Evolutionary conservation across 352 stramenopile species (phyloP).

Genomic region (Aphanomyces astaci): DNA sequence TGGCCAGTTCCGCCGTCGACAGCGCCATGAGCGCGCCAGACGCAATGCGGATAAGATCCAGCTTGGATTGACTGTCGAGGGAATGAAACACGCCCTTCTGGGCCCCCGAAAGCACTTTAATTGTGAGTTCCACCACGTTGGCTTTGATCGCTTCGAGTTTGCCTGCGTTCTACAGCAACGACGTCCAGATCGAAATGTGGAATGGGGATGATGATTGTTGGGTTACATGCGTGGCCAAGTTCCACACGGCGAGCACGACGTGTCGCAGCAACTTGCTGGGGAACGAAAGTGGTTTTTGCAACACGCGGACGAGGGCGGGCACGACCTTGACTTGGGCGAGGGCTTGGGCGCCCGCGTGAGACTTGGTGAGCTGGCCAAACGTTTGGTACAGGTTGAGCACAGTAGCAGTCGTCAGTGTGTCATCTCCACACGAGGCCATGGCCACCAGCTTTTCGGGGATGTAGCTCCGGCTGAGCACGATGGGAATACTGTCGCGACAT

Average conservation of each 20-base stretch:
- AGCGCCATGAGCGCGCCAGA: constrained; percentile 57
- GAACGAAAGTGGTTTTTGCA: constrained; percentile 7
- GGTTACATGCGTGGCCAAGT: constrained; percentile 18
- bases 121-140: constrained; percentile 13
- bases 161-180: constrained; percentile 13
- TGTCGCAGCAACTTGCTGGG: neutral
- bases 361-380: constrained; percentile 20
- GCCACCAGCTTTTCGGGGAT: constrained; percentile 16
- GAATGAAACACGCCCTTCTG: constrained; percentile 31
- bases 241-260: constrained; percentile 15
- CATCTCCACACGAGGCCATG: constrained; percentile 7
- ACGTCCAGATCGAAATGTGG: neutral
- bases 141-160: constrained; percentile 16
- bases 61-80: constrained; percentile 23
- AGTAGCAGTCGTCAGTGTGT: neutral
- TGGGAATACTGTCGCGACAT: neutral
- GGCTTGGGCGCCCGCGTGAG: neutral
- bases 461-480: constrained; percentile 5
- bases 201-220: neutral
- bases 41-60: constrained; percentile 48
- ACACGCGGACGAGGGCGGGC: constrained; percentile 1
- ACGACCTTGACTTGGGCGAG: constrained; percentile 3
- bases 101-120: constrained; percentile 36
- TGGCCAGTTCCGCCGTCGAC: constrained; percentile 56
- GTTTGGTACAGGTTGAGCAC: neutral